Conservation (phyloP, 176 grass and related monocot species). For the Oropetium thomaeum region DNA sequence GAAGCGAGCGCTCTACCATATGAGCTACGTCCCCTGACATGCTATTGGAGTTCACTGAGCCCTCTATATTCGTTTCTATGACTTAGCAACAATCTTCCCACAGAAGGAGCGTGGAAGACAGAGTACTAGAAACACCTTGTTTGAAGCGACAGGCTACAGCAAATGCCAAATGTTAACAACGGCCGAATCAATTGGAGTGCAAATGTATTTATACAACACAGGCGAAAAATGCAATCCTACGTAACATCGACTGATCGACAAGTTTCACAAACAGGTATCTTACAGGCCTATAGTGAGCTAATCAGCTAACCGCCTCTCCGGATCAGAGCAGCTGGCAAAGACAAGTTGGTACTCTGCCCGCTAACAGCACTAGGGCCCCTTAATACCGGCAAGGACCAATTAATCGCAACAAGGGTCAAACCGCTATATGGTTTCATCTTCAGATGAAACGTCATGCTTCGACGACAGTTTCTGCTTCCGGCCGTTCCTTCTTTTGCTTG, state of each 20-base stretch:
- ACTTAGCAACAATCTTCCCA: too few species aligned
- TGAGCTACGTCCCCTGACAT: constrained; percentile 62
- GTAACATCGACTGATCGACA: constrained; percentile 6
- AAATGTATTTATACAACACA: background rate
- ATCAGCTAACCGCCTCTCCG: background rate
- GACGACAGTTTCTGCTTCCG: constrained; percentile 55
- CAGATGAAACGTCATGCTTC: constrained; percentile 40
- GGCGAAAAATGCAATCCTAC: background rate
- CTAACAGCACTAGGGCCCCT: background rate
- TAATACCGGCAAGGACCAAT: background rate
- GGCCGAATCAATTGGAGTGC: background rate
- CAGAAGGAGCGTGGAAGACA: background rate
- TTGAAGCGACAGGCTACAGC: background rate
- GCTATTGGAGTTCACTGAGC: too few species aligned
- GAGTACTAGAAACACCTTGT: background rate
- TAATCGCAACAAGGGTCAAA: background rate
- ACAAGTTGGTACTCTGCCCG: constrained; percentile 1
- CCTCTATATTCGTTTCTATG: too few species aligned
- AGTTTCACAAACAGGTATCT: constrained; percentile 8
- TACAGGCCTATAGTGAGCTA: constrained; percentile 15
- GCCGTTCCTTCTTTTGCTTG: constrained; percentile 34
- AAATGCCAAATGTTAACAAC: background rate
- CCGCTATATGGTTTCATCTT: constrained; percentile 19
- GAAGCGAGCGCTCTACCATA: constrained; percentile 99
- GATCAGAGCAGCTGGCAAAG: background rate